These are phyloP conservation scores for Auricularia sp. DNA, from an alignment of 768 basidiomycete species.

Conservation along the genomic window DNA sequence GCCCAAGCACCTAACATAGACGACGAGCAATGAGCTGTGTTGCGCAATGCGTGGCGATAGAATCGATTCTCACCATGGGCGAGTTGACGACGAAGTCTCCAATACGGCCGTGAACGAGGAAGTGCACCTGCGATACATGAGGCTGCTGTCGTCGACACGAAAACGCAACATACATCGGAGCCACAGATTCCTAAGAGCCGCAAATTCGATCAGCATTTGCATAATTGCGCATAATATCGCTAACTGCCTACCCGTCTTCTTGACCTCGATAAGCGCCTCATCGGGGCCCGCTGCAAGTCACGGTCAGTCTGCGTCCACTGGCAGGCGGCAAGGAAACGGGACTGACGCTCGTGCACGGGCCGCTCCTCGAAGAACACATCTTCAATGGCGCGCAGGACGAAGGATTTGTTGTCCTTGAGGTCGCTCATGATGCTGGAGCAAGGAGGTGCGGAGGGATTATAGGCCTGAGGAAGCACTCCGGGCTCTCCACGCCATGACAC, in stretches of 20 bases:
- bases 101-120: constrained; percentile 64
- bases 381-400: constrained; percentile 62
- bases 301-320: background rate
- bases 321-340: background rate
- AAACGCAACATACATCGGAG: constrained; percentile 52
- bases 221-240: constrained; percentile 3
- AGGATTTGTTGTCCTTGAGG: constrained; percentile 50
- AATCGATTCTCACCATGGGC: constrained; percentile 52
- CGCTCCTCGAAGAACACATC: constrained; percentile 63
- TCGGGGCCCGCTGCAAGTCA: constrained; percentile 45
- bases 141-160: constrained; percentile 8
- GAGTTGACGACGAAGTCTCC: constrained; percentile 72
- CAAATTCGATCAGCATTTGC: constrained; percentile 3
- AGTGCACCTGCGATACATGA: constrained; percentile 50
- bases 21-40: background rate
- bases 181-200: constrained; percentile 68
- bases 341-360: constrained; percentile 62
- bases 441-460: constrained; percentile 2
- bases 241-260: constrained; percentile 65
- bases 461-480: too few relatives aligned
- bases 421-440: constrained; percentile 44
- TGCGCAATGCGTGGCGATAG: background rate
- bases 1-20: constrained; percentile 61
- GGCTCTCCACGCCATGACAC: too few relatives aligned
- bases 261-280: constrained; percentile 82